Evolutionary conservation across 441 rosid species (phyloP).

Genomic region (Brassica hybrid): DNA sequence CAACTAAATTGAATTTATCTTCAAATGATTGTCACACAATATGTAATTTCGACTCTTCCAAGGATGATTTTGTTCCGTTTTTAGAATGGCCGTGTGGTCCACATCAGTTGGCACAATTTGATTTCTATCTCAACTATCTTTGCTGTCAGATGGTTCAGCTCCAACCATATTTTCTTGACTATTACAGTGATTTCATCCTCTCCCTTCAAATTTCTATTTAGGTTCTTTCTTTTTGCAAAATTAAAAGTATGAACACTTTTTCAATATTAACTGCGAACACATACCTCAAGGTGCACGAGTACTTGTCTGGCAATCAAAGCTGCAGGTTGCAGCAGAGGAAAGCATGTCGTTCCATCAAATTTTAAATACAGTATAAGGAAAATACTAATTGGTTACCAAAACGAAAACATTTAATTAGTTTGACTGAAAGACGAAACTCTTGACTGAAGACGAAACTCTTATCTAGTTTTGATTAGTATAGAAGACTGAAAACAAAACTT

Average conservation of each 20-base stretch:
- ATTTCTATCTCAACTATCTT: conserved; percentile 23
- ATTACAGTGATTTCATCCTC: not conserved
- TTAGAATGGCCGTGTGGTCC: conserved; percentile 30
- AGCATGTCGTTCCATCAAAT: conserved; percentile 14
- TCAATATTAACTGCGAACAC: conserved; percentile 40
- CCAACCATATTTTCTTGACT: no score
- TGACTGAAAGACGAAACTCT: conserved; percentile 15
- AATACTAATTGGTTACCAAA: conserved; percentile 8
- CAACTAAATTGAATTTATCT: conserved; percentile 27
- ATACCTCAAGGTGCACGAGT: conserved; percentile 39
- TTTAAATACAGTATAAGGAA: not conserved
- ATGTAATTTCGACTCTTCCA: not conserved
- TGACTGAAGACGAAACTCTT: no score
- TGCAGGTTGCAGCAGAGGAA: conserved; percentile 16
- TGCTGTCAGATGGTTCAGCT: conserved; percentile 35
- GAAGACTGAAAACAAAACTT: no score
- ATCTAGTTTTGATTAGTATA: no score
- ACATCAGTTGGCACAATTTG: conserved; percentile 32
- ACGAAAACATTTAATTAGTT: conserved; percentile 10
- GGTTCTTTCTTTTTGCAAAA: conserved; percentile 1
- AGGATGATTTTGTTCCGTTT: conserved; percentile 15
- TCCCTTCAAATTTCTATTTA: not conserved
- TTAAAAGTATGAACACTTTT: conserved; percentile 18
- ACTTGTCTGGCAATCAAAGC: conserved; percentile 34
- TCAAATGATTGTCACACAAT: conserved; percentile 22